Evolutionary conservation across 1,139 yeast species (phyloP).

Genomic region (Hanseniaspora uvarum): DNA sequence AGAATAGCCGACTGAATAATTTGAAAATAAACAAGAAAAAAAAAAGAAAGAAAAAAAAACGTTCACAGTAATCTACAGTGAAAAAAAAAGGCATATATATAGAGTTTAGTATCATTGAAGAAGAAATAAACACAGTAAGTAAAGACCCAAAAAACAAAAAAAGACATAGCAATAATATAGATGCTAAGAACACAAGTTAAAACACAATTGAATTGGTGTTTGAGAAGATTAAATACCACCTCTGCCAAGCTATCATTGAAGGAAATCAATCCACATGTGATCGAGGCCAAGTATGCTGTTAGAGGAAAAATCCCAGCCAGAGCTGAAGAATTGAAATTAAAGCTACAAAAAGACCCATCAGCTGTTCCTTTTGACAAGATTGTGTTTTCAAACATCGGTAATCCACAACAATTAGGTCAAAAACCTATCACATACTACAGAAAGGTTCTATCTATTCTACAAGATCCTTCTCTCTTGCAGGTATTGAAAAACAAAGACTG

Average conservation of each 20-base stretch:
- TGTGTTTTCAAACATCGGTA: slow-evolving; percentile 87
- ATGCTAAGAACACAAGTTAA: slow-evolving; percentile 15
- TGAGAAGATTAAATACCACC: slow-evolving; percentile 12
- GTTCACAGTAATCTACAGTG: too few relatives aligned
- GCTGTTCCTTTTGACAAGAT: slow-evolving; percentile 68
- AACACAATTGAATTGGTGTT: not conserved
- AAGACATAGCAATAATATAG: not conserved
- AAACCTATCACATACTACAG: slow-evolving; percentile 91
- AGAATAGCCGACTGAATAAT: not conserved
- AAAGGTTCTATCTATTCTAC: slow-evolving; percentile 74
- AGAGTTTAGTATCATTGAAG: too few relatives aligned
- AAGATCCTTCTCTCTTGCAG: slow-evolving; percentile 60
- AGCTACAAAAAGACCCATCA: slow-evolving; percentile 43
- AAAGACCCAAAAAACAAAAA: too few relatives aligned
- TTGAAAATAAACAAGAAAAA: too few relatives aligned
- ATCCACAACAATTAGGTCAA: slow-evolving; percentile 93
- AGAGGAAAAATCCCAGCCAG: slow-evolving; percentile 87
- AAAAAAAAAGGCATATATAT: too few relatives aligned
- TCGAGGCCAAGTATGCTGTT: slow-evolving; percentile 88
- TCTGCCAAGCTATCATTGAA: slow-evolving; percentile 30
- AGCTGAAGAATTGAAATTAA: slow-evolving; percentile 69
- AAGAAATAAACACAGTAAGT: too few relatives aligned
- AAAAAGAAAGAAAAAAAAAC: too few relatives aligned
- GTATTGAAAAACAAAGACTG: slow-evolving; percentile 14
- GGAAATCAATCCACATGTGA: slow-evolving; percentile 63